These are phyloP conservation scores for Piper longum DNA, from an alignment of 164 flowering plant species.

Conservation along the genomic window DNA sequence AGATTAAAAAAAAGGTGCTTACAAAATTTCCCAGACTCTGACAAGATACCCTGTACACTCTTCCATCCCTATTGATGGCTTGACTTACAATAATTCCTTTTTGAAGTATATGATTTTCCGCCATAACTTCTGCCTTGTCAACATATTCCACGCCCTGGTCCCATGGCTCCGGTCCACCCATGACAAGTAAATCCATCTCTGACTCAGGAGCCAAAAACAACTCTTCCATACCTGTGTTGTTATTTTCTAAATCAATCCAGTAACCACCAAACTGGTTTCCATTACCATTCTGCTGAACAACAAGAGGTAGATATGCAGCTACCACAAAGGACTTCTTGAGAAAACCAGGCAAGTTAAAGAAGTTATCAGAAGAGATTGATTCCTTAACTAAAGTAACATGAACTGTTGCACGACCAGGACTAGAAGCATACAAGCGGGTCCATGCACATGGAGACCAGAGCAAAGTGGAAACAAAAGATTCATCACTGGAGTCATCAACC, in stretches of 20 bases:
- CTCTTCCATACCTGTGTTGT: slow-evolving; percentile 23
- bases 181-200: slow-evolving; percentile 43
- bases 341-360: slow-evolving; percentile 23
- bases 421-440: slow-evolving; percentile 48
- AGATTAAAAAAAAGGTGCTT: slow-evolving; percentile 11
- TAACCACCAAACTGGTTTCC: slow-evolving; percentile 89
- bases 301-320: slow-evolving; percentile 64
- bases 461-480: slow-evolving; percentile 10
- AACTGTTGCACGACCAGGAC: slow-evolving; percentile 46
- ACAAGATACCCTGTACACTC: slow-evolving; percentile 41
- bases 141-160: slow-evolving; percentile 39
- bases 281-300: slow-evolving; percentile 46
- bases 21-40: slow-evolving; percentile 48
- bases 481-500: slow-evolving; percentile 33
- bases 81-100: slow-evolving; percentile 30
- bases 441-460: slow-evolving; percentile 63
- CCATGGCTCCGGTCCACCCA: slow-evolving; percentile 89
- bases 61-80: slow-evolving; percentile 14
- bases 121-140: slow-evolving; percentile 38
- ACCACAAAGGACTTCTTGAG: slow-evolving; percentile 49
- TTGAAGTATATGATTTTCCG: slow-evolving; percentile 19
- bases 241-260: slow-evolving; percentile 35
- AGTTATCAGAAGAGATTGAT: slow-evolving; percentile 22
- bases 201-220: slow-evolving; percentile 75
- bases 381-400: slow-evolving; percentile 63